Base-by-base conservation (phyloP, 371 early-diverging fungal genomes). In the Basidiobolus meristosporus region DNA sequence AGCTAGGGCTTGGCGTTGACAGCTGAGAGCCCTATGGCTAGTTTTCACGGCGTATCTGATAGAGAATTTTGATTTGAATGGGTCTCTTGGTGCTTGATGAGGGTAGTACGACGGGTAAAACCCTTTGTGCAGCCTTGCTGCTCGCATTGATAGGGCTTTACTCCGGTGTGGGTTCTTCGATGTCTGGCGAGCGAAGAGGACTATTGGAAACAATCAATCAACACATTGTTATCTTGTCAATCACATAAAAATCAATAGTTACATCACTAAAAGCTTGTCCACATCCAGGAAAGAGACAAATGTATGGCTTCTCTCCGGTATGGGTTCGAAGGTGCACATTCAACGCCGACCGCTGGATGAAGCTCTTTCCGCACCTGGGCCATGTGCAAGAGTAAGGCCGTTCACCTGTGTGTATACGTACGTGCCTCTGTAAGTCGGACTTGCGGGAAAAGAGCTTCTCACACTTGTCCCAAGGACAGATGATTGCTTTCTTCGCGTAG, bases 151-250 rank as follows among this genome's bases (percentile, higher is more conserved):
- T 76, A 82, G 17, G 91, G 89, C 40, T 77, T 81, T 54, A 88
- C 90, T 20, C 89, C 89, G 2, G 90, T 90, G 50, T 90, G 90
- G 5, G 86, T 88, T 46, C 86, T 71, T 51, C 82, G 75, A 54
- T 90, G 90, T 35, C 90, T n/a, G n/a, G n/a, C n/a, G n/a, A n/a
- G n/a, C n/a, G n/a, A n/a, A n/a, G n/a, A n/a, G n/a, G n/a, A n/a
- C n/a, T n/a, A n/a, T n/a, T n/a, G n/a, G n/a, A n/a, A n/a, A n/a
- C n/a, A n/a, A n/a, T n/a, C n/a, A n/a, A n/a, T n/a, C n/a, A n/a
- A n/a, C n/a, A n/a, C n/a, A n/a, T n/a, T n/a, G n/a, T n/a, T n/a
- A n/a, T n/a, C n/a, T n/a, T n/a, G n/a, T n/a, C n/a, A n/a, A n/a
- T n/a, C n/a, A n/a, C n/a, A n/a, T n/a, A n/a, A n/a, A n/a, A n/a